Base-by-base conservation (phyloP, 208 protist genomes). In the Naegleria fowleri region DNA sequence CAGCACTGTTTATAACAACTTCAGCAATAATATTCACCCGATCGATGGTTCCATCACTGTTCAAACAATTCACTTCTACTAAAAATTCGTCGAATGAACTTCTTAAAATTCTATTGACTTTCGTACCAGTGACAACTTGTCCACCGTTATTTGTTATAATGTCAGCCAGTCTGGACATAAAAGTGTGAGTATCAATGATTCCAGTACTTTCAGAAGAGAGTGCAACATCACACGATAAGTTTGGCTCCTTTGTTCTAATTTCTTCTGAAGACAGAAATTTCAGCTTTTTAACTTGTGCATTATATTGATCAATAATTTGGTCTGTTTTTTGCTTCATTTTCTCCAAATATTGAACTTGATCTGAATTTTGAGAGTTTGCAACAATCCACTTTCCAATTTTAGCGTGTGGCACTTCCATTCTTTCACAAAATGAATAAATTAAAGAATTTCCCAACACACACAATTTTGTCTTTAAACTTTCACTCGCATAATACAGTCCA, bases 351-450 rank as follows among this genome's bases (percentile, higher is more conserved):
- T 91, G 48, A 25, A 41, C 58, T 40, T 91, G 92, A 55, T 94
- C 92, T 15, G 16, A n/a, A 25, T 51, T 29, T 48, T 92, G 76
- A 15, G 55, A 67, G 86, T 92, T 92, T 33, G 93, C 90, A 41
- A 93, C 92, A 25, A 95, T 96, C 92, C 93, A 96, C 88, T 95
- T 96, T 7, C 94, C 94, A 5, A 93, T 92, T 0, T 90, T 90
- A 13, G 90, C 90, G 4, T 93, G 92, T 9, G 55, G 16, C 2
- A 96, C 86, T 1, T 25, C 75, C 3, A n/a, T n/a, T 4, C 93
- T 83, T 51, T 90, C 75, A 55, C 92, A 91, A 52, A 94, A 86
- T 19, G 89, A 90, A 94, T 94, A 95, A 15, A 95, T 94, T 90
- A 93, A 92, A 25, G 39, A 83, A 83, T 94, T 95, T 41, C 93